Evolutionary conservation across 345 rosid species (phyloP), one percentile per base, ranked within the genome.

Genomic region (Jatropha curcas): DNA sequence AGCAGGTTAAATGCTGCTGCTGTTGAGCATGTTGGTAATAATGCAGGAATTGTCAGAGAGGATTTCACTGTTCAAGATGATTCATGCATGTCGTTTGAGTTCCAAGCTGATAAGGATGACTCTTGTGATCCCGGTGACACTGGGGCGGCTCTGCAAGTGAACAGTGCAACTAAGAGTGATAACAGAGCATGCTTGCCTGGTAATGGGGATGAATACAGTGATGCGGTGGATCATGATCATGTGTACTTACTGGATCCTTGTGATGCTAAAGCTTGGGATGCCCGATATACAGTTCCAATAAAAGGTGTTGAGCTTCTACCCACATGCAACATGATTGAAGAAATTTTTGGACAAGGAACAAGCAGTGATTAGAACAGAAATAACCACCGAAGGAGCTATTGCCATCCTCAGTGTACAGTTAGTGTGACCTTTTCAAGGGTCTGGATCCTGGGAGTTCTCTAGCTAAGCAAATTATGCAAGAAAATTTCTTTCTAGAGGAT

Each of bases 291-390:
- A 24, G 68, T 82, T 74, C 77, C 86, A 5, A 73, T 45, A 28
- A 78, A 74, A 53, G 87, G 83, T 34, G 80, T 84, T 20, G 86
- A 86, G 71, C 75, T 88, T 61, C 82, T 84, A 63, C 90, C 90
- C 17, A 86, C 85, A 0, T 61, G 77, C 61, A 86, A 84, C 79
- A 82, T 89, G 48, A 85, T 89, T 60, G 89, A 89, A 57, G 97
- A 85, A 82, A 84, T 87, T 53, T 83, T 84, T 66, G 89, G 91
- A 43, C 82, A 79, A 63, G 83, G 76, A 59, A 60, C 86, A 46
- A 77, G 78, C 76, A 79, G 76, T 56, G 74, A 73, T 75, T 75
- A 83, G 85, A 62, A 74, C 58, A 72, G 73, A 63, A 77, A 73
- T 75, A 79, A 74, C 62, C 45, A 51, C n/a, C 46, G 68, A 71